These are phyloP conservation scores for Rhododendron molle DNA, from an alignment of 148 eudicot genomes.

Conservation along the genomic window DNA sequence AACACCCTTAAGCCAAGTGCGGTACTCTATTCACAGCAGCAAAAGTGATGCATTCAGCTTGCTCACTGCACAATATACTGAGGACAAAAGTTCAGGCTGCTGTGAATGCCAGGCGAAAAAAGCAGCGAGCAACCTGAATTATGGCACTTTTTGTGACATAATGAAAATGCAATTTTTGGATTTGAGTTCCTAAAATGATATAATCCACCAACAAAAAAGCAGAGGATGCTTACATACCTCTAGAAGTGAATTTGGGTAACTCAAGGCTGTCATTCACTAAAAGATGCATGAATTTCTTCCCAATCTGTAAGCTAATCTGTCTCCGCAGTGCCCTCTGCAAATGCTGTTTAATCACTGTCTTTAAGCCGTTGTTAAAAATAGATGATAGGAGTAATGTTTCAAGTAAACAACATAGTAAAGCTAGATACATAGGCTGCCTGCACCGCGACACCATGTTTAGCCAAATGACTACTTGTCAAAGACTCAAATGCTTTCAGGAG, in stretches of 20 bases:
- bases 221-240: slow-evolving; percentile 33
- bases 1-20: neutral
- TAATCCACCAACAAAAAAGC: neutral
- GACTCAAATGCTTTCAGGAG: neutral
- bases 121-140: neutral
- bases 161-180: neutral
- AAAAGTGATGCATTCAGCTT: slow-evolving; percentile 3
- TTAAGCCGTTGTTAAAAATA: neutral
- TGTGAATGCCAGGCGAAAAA: neutral
- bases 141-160: neutral
- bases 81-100: neutral
- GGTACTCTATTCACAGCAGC: neutral
- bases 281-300: slow-evolving; percentile 44
- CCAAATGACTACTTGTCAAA: neutral
- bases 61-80: neutral
- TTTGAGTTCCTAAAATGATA: neutral
- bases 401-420: neutral
- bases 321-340: slow-evolving; percentile 50
- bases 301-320: slow-evolving; percentile 54
- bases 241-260: slow-evolving; percentile 49
- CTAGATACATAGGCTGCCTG: slow-evolving; percentile 1
- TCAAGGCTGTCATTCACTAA: slow-evolving; percentile 56
- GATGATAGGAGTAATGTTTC: neutral
- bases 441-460: neutral
- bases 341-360: neutral